Evolutionary conservation across 192 early-diverging fungal species (phyloP), one percentile per base, ranked within the genome.

Genomic region (Rhizophagus prolifer): DNA sequence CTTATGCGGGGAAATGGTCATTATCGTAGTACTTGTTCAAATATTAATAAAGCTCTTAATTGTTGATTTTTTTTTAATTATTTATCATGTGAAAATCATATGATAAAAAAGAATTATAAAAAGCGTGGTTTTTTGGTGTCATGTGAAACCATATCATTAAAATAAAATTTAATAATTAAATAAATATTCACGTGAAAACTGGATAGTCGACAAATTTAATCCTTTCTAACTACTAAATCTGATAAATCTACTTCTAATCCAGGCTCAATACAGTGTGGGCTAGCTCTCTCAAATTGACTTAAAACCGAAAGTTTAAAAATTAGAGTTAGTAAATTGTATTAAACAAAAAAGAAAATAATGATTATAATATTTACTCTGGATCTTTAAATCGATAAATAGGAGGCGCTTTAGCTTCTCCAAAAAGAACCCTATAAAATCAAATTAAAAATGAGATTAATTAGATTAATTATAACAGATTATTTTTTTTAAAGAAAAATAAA

Each of bases 241-340:
- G 71, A 61, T 38, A 73, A 61, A 73, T 73, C 58, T 8, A 73
- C n/a, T 34, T 73, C 72, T 54, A 31, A 36, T 36, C 72, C 72
- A 38, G 68, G 68, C 26, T 70, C 68, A 47, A 47, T 30, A 16
- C 41, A 23, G 26, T 46, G 44, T 25, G 68, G 44, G 50, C 44
- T 70, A 25, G n/a, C 23, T 16, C 25, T 46, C 19, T 70, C 68
- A 30, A 70, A 70, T 44, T 46, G 41, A 14, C 68, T 70, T 28
- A 10, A 23, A 41, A 34, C 4, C 31, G 31, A 4, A 34, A 16
- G 16, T 19, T 50, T 50, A 0, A 50, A 19, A 19, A 19, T 16
- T 13, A 12, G 2, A 16, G 14, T 19, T 54, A 19, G 16, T 26
- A 47, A 46, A 46, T 47, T 16, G 26, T 25, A 26, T 10, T 46